Evolutionary conservation across 805 yeast genomes (phyloP).

Genomic region (Ogataea pilisensis): DNA sequence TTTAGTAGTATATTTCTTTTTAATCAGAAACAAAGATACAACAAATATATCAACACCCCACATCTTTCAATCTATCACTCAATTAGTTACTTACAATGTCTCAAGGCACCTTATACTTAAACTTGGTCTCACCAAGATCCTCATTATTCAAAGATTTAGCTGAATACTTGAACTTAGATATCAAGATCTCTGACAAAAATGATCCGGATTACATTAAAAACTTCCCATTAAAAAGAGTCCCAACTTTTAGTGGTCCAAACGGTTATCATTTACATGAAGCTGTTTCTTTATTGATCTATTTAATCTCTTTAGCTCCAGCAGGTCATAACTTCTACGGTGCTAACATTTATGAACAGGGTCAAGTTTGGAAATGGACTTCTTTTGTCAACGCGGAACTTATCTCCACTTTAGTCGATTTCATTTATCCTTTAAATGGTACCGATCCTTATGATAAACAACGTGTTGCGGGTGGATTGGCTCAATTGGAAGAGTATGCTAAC

Average conservation of each 20-base stretch:
- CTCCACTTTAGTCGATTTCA: conserved; percentile 40
- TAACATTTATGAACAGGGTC: conserved; percentile 54
- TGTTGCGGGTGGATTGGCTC: conserved; percentile 14
- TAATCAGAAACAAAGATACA: no score
- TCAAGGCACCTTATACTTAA: conserved; percentile 8
- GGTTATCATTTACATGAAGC: conserved; percentile 65
- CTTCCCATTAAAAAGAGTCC: conserved; percentile 63
- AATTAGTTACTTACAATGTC: conserved; percentile 2
- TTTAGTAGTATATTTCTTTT: no score
- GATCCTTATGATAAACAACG: conserved; percentile 65
- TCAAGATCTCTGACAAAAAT: conserved; percentile 39
- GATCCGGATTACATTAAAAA: conserved; percentile 40
- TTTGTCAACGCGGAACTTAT: conserved; percentile 64
- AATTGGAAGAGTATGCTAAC: conserved; percentile 6
- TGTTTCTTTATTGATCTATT: conserved; percentile 54
- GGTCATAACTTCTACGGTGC: conserved; percentile 50
- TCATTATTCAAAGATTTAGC: conserved; percentile 43
- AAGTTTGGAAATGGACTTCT: conserved; percentile 71
- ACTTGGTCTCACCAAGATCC: conserved; percentile 30
- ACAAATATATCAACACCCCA: no score
- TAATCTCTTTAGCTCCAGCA: conserved; percentile 32
- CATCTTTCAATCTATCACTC: background rate
- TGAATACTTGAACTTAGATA: conserved; percentile 52
- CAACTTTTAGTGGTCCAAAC: conserved; percentile 60
- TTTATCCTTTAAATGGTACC: conserved; percentile 56